phyloP scores from a whole-genome alignment of 78 protist species.

The Tieghemostelium lacteum region DNA sequence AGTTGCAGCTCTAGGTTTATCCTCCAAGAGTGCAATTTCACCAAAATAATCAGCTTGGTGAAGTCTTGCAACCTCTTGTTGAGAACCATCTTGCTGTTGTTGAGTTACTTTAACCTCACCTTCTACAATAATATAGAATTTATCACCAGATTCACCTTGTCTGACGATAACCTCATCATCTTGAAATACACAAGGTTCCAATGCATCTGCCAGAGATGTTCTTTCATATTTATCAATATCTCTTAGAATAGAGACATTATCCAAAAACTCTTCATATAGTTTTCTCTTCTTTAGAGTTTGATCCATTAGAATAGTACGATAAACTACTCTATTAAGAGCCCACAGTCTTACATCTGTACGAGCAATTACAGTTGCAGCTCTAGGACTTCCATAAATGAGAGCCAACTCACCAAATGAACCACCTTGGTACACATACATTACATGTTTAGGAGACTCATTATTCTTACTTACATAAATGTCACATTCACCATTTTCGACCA shows the following conservation, averaged over 20 bases:
- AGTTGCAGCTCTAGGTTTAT: slow-evolving; percentile 91
- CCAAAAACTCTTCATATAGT: slow-evolving; percentile 90
- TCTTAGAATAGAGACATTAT: slow-evolving; percentile 78
- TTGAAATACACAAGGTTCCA: slow-evolving; percentile 76
- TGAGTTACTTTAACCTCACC: slow-evolving; percentile 72
- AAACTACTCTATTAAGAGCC: slow-evolving; percentile 90
- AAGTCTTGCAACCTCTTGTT: slow-evolving; percentile 71
- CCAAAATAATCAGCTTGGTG: slow-evolving; percentile 88
- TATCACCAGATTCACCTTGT: slow-evolving; percentile 89
- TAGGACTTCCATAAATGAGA: slow-evolving; percentile 90
- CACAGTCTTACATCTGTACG: slow-evolving; percentile 72
- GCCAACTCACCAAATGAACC: slow-evolving; percentile 93
- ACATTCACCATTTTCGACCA: slow-evolving; percentile 83
- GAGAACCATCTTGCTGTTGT: neutral
- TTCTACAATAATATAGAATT: slow-evolving; percentile 86
- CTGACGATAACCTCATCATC: slow-evolving; percentile 78
- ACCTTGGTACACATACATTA: slow-evolving; percentile 46
- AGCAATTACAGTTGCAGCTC: slow-evolving; percentile 94
- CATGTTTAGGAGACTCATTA: slow-evolving; percentile 12
- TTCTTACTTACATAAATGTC: slow-evolving; percentile 67
- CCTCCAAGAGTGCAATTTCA: slow-evolving; percentile 88
- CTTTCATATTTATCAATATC: slow-evolving; percentile 84
- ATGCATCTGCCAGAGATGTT: slow-evolving; percentile 85
- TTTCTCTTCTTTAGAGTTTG: slow-evolving; percentile 87
- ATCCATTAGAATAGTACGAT: slow-evolving; percentile 87